phyloP scores from a whole-genome alignment of 768 basidiomycete species.

The Boletus rufocinnamomeus region DNA sequence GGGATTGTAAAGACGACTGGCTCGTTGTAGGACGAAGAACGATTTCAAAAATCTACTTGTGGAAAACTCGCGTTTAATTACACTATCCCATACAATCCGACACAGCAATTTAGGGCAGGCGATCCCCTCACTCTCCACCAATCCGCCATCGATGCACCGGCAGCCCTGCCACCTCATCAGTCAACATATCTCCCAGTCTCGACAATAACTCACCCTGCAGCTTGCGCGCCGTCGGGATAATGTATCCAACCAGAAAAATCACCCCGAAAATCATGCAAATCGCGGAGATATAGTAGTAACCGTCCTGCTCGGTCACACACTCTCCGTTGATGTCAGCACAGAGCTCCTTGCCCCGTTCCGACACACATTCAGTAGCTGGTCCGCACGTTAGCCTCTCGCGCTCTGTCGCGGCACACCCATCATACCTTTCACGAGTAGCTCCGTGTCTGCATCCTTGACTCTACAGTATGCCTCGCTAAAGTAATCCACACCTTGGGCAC shows the following conservation, averaged over 20 bases:
- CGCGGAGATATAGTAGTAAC: slow-evolving; percentile 83
- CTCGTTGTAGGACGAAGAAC: slow-evolving; percentile 13
- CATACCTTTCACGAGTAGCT: slow-evolving; percentile 58
- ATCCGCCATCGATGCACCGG: slow-evolving; percentile 75
- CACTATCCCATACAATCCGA: slow-evolving; percentile 10
- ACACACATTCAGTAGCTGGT: slow-evolving; percentile 84
- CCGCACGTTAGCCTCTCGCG: slow-evolving; percentile 12
- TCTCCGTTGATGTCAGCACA: slow-evolving; percentile 76
- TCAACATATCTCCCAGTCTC: slow-evolving; percentile 4
- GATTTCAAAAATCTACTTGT: slow-evolving; percentile 21
- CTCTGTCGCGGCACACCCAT: neutral
- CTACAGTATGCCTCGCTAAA: slow-evolving; percentile 86
- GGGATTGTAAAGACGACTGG: slow-evolving; percentile 9
- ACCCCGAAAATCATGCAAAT: slow-evolving; percentile 83
- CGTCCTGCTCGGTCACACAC: slow-evolving; percentile 86
- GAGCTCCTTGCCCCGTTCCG: slow-evolving; percentile 81
- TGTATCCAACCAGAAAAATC: slow-evolving; percentile 68
- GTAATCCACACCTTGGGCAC: slow-evolving; percentile 70
- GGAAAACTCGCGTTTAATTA: slow-evolving; percentile 32
- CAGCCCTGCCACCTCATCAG: slow-evolving; percentile 47
- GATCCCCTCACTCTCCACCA: slow-evolving; percentile 34
- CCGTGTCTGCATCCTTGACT: slow-evolving; percentile 57
- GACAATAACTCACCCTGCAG: slow-evolving; percentile 69
- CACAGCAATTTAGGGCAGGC: slow-evolving; percentile 36
- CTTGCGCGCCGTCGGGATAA: slow-evolving; percentile 80